A percentile compares a stretch with the other conserved stretches of the same genome.
Conservation (phyloP, 2,329 filamentous ascomycete genomes). For the Trichoderma cornu-damae region DNA sequence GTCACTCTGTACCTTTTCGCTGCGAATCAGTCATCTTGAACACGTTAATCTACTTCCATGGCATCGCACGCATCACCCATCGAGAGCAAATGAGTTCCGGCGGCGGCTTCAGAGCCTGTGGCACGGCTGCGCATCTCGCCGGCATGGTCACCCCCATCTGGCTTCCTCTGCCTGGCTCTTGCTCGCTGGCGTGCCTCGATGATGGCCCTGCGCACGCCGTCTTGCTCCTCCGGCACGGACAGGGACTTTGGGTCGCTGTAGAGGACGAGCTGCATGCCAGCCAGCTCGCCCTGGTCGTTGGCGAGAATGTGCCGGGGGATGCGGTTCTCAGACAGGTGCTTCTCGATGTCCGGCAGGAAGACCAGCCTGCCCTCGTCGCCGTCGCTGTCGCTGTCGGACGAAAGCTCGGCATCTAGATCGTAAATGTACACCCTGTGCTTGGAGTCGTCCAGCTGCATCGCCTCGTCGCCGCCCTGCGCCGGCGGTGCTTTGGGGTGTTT, state of each 20-base stretch:
- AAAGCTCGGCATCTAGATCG: conserved; percentile 82
- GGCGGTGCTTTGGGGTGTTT: conserved; percentile 14
- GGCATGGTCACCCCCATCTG: conserved; percentile 30
- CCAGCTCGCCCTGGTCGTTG: conserved; percentile 50
- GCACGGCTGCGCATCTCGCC: background rate
- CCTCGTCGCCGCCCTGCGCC: conserved; percentile 42
- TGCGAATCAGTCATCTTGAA: background rate
- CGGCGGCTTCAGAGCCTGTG: background rate
- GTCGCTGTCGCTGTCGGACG: conserved; percentile 42
- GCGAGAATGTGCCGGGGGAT: conserved; percentile 61
- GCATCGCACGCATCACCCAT: conserved; percentile 50
- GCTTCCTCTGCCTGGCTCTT: conserved; percentile 50
- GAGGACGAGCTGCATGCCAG: conserved; percentile 70
- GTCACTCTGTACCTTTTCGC: background rate
- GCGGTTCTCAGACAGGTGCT: conserved; percentile 67
- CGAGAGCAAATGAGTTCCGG: background rate
- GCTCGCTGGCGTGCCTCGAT: conserved; percentile 69
- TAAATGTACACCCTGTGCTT: conserved; percentile 87
- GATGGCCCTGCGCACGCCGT: conserved; percentile 77
- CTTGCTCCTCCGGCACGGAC: conserved; percentile 66
- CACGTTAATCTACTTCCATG: conserved; percentile 56
- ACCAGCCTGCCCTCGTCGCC: conserved; percentile 57
- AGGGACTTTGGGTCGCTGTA: conserved; percentile 76
- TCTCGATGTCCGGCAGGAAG: conserved; percentile 82
- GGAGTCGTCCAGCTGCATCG: conserved; percentile 82